Evolutionary conservation across 2,329 filamentous ascomycete species (phyloP).

Genomic region (Phaeosphaeriaceae sp.): DNA sequence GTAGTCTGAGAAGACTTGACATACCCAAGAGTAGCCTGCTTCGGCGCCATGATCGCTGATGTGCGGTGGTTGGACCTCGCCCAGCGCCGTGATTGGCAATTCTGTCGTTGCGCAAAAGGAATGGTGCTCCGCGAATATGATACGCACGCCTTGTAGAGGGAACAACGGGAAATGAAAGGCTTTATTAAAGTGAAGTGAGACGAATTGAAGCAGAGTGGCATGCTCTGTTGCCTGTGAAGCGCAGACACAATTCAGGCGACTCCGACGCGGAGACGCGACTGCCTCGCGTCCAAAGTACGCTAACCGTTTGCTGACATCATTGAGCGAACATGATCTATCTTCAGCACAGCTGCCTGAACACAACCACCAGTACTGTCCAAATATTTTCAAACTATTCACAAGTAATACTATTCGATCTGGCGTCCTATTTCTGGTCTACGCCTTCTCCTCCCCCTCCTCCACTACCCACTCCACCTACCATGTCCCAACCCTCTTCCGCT

Average conservation of each 20-base stretch:
- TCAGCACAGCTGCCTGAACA: neutral
- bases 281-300: constrained; percentile 29
- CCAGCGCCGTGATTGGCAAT: too few relatives aligned
- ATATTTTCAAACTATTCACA: neutral
- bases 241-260: constrained; percentile 22
- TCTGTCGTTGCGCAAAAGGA: constrained; percentile 12
- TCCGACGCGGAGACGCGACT: constrained; percentile 36
- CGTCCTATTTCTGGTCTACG: constrained; percentile 40
- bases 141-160: too few relatives aligned
- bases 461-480: constrained; percentile 25
- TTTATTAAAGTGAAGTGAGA: constrained; percentile 23
- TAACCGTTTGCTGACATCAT: constrained; percentile 42
- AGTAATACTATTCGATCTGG: constrained; percentile 23
- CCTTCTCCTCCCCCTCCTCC: constrained; percentile 12
- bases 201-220: constrained; percentile 40
- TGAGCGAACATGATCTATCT: constrained; percentile 16
- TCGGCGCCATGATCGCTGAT: constrained; percentile 57
- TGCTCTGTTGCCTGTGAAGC: constrained; percentile 31
- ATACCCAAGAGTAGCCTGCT: constrained; percentile 89
- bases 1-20: constrained; percentile 77
- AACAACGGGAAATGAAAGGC: neutral
- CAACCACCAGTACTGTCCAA: too few relatives aligned
- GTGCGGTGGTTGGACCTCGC: constrained; percentile 12
- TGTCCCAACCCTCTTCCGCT: constrained; percentile 52
- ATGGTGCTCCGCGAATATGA: neutral